Percentiles rank a stretch among this genome's conserved stretches.
phyloP scores from a whole-genome alignment of 495 filamentous ascomycete species.

The Penicillium robsamsonii region DNA sequence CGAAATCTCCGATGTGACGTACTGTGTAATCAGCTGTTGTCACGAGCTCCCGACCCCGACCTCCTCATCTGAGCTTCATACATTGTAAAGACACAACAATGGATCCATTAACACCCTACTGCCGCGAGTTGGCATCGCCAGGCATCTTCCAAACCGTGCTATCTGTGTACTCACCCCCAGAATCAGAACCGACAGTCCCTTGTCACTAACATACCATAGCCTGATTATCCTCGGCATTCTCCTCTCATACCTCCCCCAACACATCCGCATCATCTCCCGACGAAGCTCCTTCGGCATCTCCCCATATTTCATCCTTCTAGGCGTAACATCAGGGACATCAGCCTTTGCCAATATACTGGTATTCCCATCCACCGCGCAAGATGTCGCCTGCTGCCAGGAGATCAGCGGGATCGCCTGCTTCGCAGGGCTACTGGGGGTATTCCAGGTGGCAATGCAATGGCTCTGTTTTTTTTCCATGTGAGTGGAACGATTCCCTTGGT shows the following conservation, averaged over 20 bases:
- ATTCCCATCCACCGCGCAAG: slow-evolving; percentile 70
- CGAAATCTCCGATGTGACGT: not conserved
- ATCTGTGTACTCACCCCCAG: slow-evolving; percentile 50
- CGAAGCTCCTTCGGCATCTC: slow-evolving; percentile 94
- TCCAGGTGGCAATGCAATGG: slow-evolving; percentile 90
- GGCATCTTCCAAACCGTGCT: slow-evolving; percentile 60
- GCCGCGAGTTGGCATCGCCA: slow-evolving; percentile 44
- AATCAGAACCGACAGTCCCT: not conserved
- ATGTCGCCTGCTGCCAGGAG: slow-evolving; percentile 79
- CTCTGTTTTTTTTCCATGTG: slow-evolving; percentile 88
- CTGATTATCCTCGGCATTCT: slow-evolving; percentile 88
- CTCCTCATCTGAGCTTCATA: slow-evolving; percentile 22
- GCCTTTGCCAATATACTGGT: slow-evolving; percentile 89
- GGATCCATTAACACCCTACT: slow-evolving; percentile 31
- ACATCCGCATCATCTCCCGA: slow-evolving; percentile 81
- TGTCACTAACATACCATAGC: slow-evolving; percentile 40
- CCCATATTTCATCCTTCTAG: slow-evolving; percentile 89
- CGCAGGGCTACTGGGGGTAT: slow-evolving; percentile 79
- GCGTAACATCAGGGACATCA: slow-evolving; percentile 81
- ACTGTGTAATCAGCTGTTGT: not conserved
- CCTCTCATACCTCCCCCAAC: slow-evolving; percentile 91
- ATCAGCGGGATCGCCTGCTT: slow-evolving; percentile 80
- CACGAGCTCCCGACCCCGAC: slow-evolving; percentile 2
- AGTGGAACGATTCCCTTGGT: slow-evolving; percentile 25
- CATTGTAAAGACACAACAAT: slow-evolving; percentile 18